A percentile compares a stretch with the other conserved stretches of the same genome.
These are phyloP conservation scores for Dalbergia cochinchinensis DNA, from an alignment of 306 rosid species.

Conservation along the genomic window DNA sequence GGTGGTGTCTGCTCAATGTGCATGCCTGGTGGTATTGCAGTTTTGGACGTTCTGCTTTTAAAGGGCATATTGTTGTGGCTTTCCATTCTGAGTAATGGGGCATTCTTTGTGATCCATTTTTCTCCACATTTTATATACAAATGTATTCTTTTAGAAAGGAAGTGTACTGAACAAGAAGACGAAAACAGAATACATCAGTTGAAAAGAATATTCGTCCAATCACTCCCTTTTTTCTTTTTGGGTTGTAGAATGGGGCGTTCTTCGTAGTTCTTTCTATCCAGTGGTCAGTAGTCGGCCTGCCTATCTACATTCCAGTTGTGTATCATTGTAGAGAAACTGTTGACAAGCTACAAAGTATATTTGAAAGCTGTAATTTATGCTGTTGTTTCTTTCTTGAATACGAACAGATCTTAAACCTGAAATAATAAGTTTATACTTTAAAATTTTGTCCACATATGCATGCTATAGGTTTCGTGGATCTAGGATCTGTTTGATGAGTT, in stretches of 20 bases:
- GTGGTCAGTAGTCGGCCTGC: not conserved
- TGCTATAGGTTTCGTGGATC: slow-evolving; percentile 3
- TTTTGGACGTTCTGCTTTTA: not conserved
- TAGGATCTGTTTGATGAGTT: slow-evolving; percentile 23
- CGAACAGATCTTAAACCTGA: slow-evolving; percentile 11
- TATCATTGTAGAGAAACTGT: slow-evolving; percentile 3
- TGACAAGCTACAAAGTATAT: not conserved
- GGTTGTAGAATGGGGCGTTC: not conserved
- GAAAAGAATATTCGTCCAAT: not conserved
- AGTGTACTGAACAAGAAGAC: slow-evolving; percentile 10
- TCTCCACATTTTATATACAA: not conserved
- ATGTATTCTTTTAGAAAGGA: not conserved
- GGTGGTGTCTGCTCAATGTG: not conserved
- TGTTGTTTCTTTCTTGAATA: not conserved
- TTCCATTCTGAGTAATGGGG: too few relatives aligned
- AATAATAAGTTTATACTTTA: not conserved
- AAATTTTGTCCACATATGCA: not conserved
- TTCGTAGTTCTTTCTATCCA: not conserved
- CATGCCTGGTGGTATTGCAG: not conserved
- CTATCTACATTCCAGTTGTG: not conserved
- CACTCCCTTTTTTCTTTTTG: not conserved
- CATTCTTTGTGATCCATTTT: not conserved
- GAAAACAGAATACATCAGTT: not conserved
- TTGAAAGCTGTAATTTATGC: not conserved
- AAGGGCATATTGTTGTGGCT: not conserved